Base-by-base conservation (phyloP, 768 basidiomycete species). In the Xerocomellus amylosporus region DNA sequence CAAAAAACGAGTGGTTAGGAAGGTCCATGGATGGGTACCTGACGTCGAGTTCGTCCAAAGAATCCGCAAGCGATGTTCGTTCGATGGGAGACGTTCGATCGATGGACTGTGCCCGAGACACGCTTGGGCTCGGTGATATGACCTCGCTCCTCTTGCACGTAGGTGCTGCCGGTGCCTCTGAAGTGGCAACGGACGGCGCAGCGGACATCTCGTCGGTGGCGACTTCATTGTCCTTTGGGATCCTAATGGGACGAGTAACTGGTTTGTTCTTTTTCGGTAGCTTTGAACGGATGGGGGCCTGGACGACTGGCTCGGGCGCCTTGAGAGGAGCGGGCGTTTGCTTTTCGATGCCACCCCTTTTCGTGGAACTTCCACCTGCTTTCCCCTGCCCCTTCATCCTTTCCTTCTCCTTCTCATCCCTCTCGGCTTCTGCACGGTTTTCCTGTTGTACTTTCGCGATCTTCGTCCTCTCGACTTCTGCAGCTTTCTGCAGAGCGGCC, bases 221-320 rank as follows among this genome's bases (percentile, higher is more conserved):
- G 15, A 68, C 58, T 15, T 81, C 78, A 31, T 81, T 86, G 33
- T 89, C 88, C 66, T 82, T 87, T 2, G 78, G 75, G 37, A 82
- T 75, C 56, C 75, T 83, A 60, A 82, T 77, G 12, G 80, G 77
- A 61, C 85, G 87, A 47, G 81, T 55, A 41, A 77, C 60, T 0
- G 87, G 86, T 62, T 86, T 90, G 62, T 76, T 88, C 70, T 92
- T 92, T 77, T 90, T 92, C 6, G 90, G 87, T 71, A 89, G 85
- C 69, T 86, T 90, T 22, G 90, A 90, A 38, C 90, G 74, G 33
- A 92, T 80, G 17, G 90, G 88, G 12, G 83, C 84, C 63, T 90
- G 90, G 4, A 76, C 63, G 5, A 70, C 64, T n/a, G 75, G 71
- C 42, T 80, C 77, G 4, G 59, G 59, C 4, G 31, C 49, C 47